Evolutionary conservation across 495 filamentous ascomycete genomes (phyloP), one percentile per base, ranked within the genome.

Genomic region (Lepraria neglecta): DNA sequence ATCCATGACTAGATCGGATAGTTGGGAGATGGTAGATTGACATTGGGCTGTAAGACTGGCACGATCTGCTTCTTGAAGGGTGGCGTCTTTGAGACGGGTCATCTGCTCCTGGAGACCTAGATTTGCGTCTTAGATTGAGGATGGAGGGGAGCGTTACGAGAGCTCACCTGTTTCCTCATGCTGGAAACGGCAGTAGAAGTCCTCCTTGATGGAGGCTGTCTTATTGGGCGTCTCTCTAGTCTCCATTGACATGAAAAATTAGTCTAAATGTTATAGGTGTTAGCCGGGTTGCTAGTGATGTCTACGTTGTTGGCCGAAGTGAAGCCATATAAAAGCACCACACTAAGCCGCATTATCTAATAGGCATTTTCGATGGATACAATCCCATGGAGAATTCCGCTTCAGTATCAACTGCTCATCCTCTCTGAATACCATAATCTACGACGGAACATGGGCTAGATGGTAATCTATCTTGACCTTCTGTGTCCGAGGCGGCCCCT

Each of bases 131-230:
- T 47, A 61, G 15, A 38, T n/a, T n/a, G n/a, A 6, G 31, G 19
- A 40, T 0, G 9, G 35, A 47, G 9, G 60, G 63, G 61, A 55
- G 47, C 58, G 58, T 68, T 52, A 67, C 43, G 52, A 57, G n/a
- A 66, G 59, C 72, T 63, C 77, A 90, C 89, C 79, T 15, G 82
- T 84, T 63, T 87, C 84, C 71, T 86, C 82, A 71, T 83, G 79
- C 61, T 87, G 86, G 65, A 92, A 94, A 70, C 87, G 84, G 63
- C 83, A 83, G 70, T 90, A 89, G 77, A 95, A 92, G 10, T 80
- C 79, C 66, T 89, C 86, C 56, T 90, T 91, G 50, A 84, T 70
- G 9, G 30, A 54, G 17, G 74, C 72, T 6, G 77, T 74, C 55
- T 80, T 76, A 0, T 74, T 68, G 44, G 31, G 52, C 45, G 27